Evolutionary conservation across 2,329 filamentous ascomycete species (phyloP).

Genomic region (Elsinoe batatas): DNA sequence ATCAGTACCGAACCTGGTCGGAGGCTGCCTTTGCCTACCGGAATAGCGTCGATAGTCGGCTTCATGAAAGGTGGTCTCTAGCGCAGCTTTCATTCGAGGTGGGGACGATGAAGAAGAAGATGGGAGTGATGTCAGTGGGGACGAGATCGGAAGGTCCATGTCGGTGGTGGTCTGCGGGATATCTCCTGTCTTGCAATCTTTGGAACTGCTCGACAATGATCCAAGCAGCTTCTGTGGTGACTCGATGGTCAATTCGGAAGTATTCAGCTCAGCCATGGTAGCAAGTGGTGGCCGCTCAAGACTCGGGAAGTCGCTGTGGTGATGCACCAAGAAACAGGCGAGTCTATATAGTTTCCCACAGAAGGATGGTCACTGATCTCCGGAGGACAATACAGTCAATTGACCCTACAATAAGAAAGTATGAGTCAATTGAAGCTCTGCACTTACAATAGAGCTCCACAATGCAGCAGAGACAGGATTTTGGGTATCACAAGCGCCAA

Average conservation of each 20-base stretch:
- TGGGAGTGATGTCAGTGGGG: too few relatives aligned
- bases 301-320: too few relatives aligned
- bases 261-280: too few relatives aligned
- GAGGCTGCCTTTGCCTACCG: background rate
- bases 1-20: background rate
- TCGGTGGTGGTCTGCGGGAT: too few relatives aligned
- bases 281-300: too few relatives aligned
- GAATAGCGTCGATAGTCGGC: background rate
- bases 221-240: too few relatives aligned
- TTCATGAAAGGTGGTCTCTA: background rate
- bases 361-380: background rate
- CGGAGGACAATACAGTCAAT: background rate
- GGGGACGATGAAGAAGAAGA: background rate
- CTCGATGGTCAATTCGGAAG: too few relatives aligned
- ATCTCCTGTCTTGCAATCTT: too few relatives aligned
- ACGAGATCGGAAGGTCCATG: too few relatives aligned
- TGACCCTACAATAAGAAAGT: background rate
- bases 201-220: too few relatives aligned
- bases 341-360: background rate
- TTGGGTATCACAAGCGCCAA: background rate
- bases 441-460: conserved; percentile 5
- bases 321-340: too few relatives aligned
- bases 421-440: background rate
- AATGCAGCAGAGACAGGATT: background rate
- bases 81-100: background rate